A percentile compares a stretch with the other conserved stretches of the same genome.
Evolutionary conservation across 1,284 basidiomycete genomes (phyloP).

Genomic region (Cryptococcus sp.): DNA sequence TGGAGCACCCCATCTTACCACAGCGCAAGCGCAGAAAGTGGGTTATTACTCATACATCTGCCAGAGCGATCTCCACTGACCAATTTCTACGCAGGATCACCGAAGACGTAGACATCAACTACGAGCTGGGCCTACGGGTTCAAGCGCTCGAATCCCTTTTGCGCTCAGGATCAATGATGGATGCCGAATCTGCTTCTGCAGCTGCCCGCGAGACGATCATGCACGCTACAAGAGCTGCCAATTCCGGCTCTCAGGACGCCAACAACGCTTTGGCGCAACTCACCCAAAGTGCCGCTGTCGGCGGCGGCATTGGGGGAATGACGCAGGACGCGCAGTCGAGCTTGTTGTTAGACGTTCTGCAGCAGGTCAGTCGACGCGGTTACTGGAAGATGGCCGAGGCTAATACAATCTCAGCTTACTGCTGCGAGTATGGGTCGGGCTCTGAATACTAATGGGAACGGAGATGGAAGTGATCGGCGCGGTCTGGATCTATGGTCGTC

Average conservation of each 20-base stretch:
- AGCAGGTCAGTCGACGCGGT: constrained; percentile 29
- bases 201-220: constrained; percentile 48
- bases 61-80: background rate
- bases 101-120: constrained; percentile 38
- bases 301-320: constrained; percentile 35
- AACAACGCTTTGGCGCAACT: constrained; percentile 44
- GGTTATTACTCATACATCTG: constrained; percentile 10
- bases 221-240: constrained; percentile 45
- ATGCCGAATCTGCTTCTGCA: constrained; percentile 37
- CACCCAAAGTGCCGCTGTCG: constrained; percentile 28
- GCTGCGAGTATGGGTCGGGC: constrained; percentile 38
- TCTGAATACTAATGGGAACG: constrained; percentile 8
- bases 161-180: constrained; percentile 41
- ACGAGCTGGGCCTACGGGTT: constrained; percentile 44
- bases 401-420: constrained; percentile 28
- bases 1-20: constrained; percentile 45
- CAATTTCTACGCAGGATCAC: constrained; percentile 13
- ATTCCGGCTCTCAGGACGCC: constrained; percentile 43
- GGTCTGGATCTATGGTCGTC: constrained; percentile 40
- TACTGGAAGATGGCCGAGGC: background rate
- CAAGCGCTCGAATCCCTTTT: constrained; percentile 49
- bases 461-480: constrained; percentile 15
- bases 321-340: constrained; percentile 39
- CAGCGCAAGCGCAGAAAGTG: constrained; percentile 43
- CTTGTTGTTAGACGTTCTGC: constrained; percentile 48